Conservation (phyloP, 2,329 filamentous ascomycete genomes). For the Neopestalotiopsis clavispora region DNA sequence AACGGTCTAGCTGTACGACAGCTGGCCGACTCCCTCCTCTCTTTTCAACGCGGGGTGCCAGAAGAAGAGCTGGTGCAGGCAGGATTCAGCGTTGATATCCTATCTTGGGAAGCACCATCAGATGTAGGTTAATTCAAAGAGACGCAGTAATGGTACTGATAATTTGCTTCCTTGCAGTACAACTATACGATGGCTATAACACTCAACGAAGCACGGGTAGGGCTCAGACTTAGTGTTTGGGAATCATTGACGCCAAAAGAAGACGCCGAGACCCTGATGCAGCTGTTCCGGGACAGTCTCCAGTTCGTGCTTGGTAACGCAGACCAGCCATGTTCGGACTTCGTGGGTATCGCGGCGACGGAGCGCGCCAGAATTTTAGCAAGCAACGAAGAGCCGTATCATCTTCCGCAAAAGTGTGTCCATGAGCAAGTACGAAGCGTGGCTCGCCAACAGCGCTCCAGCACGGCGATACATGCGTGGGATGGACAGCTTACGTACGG, state of each 20-base stretch:
- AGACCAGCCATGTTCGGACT: not conserved
- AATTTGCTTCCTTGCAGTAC: not conserved
- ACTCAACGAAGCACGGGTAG: not conserved
- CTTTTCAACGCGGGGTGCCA: constrained; percentile 4
- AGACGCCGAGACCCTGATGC: not conserved
- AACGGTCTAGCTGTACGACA: not conserved
- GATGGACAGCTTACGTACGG: constrained; percentile 15
- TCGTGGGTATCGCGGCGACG: not conserved
- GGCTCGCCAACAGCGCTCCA: not conserved
- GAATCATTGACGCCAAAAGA: constrained; percentile 7
- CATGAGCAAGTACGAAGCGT: constrained; percentile 4
- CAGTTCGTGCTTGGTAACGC: not conserved
- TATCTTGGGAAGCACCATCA: constrained; percentile 14
- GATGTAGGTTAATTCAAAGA: not conserved
- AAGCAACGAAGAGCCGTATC: not conserved
- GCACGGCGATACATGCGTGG: constrained; percentile 5
- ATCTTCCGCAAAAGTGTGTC: not conserved
- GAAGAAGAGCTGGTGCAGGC: constrained; percentile 9
- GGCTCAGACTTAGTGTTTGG: not conserved
- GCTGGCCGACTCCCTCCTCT: constrained; percentile 8
- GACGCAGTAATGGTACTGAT: too few species aligned
- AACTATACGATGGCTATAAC: not conserved
- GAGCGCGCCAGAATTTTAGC: not conserved
- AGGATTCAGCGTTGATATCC: constrained; percentile 9
- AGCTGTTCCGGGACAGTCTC: constrained; percentile 7